Base-by-base conservation (phyloP, 2,329 filamentous ascomycete species). In the Fusarium luffae region DNA sequence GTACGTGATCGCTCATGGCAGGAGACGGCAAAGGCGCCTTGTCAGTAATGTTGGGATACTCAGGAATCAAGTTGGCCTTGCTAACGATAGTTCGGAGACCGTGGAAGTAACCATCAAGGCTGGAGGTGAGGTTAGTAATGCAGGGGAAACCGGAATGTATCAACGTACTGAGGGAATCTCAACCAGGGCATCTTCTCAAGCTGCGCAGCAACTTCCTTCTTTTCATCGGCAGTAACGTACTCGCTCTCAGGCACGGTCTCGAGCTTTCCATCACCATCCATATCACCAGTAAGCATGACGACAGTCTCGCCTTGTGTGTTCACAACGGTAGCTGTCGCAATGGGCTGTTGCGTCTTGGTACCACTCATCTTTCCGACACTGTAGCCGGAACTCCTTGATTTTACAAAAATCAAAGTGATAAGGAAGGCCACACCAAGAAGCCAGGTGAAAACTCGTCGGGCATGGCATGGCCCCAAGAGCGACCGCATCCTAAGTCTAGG, bases 41-140 rank as follows among this genome's bases (percentile, higher is more conserved):
- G 25, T 73, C 77, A 12, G 76, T 74, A 23, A 66, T 71, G 42
- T 81, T 82, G 16, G 94, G 93, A 73, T 93, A 97, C 77, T 97
- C 93, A 1, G 93, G 87, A 16, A 85, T 81, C 68, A 94, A 92
- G 10, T 89, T 82, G 11, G 84, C 80, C 49, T 87, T 83, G 27
- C 86, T 82, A 3, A 94, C 89, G 60, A 97, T 78, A 0, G 88
- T 88, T 71, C 90, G 88, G 58, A 97, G 84, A 7, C 94, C 94
- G 42, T 91, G 89, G 79, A 93, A 93, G 77, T 95, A 97, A 46
- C 91, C 87, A 70, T 91, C 89, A 57, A 97, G 89, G 73, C 95
- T 97, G 68, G 16, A 9, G 32, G 34, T 1, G 21, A 42, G 42
- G 52, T 75, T 72, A 75, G 73, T 46, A 23, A 51, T 21, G 32